These are phyloP conservation scores for Hypholoma sublateritium DNA, from an alignment of 768 basidiomycete genomes.

Conservation along the genomic window DNA sequence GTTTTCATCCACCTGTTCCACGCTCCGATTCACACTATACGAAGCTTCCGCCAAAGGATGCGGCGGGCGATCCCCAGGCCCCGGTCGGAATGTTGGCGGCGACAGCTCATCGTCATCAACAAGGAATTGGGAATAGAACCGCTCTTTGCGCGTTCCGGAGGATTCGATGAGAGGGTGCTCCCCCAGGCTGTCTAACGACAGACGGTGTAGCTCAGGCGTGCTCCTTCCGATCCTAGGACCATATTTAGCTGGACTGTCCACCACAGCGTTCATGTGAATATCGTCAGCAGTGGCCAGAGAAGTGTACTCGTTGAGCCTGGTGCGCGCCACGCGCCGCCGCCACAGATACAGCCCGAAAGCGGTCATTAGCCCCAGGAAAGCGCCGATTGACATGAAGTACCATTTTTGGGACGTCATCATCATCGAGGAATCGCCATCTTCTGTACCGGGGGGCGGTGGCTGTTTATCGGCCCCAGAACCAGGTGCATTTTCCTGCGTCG, in stretches of 20 bases:
- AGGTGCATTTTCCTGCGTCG: conserved; percentile 35
- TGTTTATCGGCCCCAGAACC: conserved; percentile 68
- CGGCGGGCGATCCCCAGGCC: neutral
- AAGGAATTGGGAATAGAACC: conserved; percentile 78
- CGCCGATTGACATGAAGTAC: conserved; percentile 76
- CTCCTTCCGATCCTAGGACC: conserved; percentile 2
- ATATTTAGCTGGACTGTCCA: conserved; percentile 17
- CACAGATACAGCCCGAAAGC: conserved; percentile 73
- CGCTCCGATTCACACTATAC: neutral
- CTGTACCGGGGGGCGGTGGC: conserved; percentile 8
- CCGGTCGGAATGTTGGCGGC: conserved; percentile 46
- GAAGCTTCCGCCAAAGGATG: neutral
- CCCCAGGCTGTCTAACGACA: neutral
- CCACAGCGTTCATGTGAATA: conserved; percentile 72
- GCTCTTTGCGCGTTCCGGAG: conserved; percentile 40
- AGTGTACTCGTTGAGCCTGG: conserved; percentile 47
- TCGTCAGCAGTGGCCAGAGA: conserved; percentile 62
- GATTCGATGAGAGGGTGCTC: conserved; percentile 5
- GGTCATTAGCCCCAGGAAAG: conserved; percentile 69
- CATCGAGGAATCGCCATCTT: conserved; percentile 45
- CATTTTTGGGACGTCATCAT: conserved; percentile 83
- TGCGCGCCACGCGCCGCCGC: conserved; percentile 49
- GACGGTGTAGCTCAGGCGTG: neutral
- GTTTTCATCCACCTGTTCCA: neutral
- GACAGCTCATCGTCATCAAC: conserved; percentile 77